Evolutionary conservation across 2,329 filamentous ascomycete genomes (phyloP).

Genomic region (Corynespora cassiicola): DNA sequence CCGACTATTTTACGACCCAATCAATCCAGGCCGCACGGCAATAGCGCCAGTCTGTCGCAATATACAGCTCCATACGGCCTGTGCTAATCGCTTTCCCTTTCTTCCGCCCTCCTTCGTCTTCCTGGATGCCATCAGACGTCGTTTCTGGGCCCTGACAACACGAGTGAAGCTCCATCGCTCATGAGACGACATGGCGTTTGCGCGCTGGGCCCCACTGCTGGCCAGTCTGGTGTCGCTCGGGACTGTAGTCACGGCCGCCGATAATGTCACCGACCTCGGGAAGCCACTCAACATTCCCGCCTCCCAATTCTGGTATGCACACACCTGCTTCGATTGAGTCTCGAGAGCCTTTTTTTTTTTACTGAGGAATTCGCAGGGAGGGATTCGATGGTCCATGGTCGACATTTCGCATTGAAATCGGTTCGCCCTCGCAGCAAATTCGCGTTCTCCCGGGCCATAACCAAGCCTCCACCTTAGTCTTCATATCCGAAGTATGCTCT

Average conservation of each 20-base stretch:
- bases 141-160: too few relatives aligned
- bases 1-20: too few relatives aligned
- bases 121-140: too few relatives aligned
- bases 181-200: slow-evolving; percentile 6
- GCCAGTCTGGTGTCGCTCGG: slow-evolving; percentile 2
- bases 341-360: slow-evolving; percentile 1
- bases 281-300: slow-evolving; percentile 27
- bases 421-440: slow-evolving; percentile 34
- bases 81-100: too few relatives aligned
- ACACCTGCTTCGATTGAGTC: neutral
- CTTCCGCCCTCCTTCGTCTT: neutral
- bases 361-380: slow-evolving; percentile 24
- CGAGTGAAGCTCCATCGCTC: neutral
- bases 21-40: too few relatives aligned
- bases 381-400: slow-evolving; percentile 41
- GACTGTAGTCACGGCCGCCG: neutral
- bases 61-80: too few relatives aligned
- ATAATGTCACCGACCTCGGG: slow-evolving; percentile 16
- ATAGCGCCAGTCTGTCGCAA: too few relatives aligned
- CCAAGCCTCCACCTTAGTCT: slow-evolving; percentile 43
- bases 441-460: slow-evolving; percentile 38
- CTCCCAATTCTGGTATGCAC: slow-evolving; percentile 30
- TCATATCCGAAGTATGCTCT: slow-evolving; percentile 43
- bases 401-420: slow-evolving; percentile 37
- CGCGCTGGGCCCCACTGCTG: neutral